A percentile compares a stretch with the other conserved stretches of the same genome.
These are phyloP conservation scores for Capsicum rhomboideum DNA, from an alignment of 257 asterid species.

Conservation along the genomic window DNA sequence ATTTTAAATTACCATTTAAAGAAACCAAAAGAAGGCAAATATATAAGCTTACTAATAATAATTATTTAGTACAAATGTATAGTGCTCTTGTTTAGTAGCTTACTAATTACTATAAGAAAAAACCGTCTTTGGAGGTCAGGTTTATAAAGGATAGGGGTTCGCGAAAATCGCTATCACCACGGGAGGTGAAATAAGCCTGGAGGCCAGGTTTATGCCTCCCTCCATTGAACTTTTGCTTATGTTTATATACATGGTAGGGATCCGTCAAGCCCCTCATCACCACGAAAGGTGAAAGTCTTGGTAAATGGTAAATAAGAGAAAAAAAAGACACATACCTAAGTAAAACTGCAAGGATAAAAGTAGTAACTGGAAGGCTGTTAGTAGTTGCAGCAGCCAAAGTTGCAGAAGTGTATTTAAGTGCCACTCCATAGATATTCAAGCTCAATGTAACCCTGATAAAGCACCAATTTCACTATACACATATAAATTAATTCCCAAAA, in stretches of 20 bases:
- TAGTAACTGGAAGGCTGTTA: slow-evolving; percentile 75
- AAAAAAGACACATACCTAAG: slow-evolving; percentile 25
- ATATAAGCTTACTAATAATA: background rate
- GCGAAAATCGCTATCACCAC: background rate
- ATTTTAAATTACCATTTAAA: background rate
- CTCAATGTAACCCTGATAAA: slow-evolving; percentile 64
- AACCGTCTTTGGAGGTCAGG: too few species aligned
- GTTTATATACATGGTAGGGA: too few species aligned
- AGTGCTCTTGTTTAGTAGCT: too few species aligned
- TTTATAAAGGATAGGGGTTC: too few species aligned
- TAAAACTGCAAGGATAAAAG: slow-evolving; percentile 73
- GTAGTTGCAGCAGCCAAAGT: slow-evolving; percentile 83
- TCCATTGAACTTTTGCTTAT: background rate
- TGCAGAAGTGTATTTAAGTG: slow-evolving; percentile 72
- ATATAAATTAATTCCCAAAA: background rate
- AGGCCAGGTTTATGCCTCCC: too few species aligned
- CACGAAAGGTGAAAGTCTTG: background rate
- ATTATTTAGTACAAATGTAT: background rate
- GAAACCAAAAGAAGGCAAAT: background rate
- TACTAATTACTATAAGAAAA: too few species aligned
- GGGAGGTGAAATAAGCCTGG: background rate
- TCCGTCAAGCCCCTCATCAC: too few species aligned
- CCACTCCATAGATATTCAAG: slow-evolving; percentile 63
- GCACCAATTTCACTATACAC: background rate
- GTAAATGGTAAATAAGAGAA: background rate